Evolutionary conservation across 75 land plant species (phyloP), one percentile per base, ranked within the genome.

Genomic region (Picea glauca): DNA sequence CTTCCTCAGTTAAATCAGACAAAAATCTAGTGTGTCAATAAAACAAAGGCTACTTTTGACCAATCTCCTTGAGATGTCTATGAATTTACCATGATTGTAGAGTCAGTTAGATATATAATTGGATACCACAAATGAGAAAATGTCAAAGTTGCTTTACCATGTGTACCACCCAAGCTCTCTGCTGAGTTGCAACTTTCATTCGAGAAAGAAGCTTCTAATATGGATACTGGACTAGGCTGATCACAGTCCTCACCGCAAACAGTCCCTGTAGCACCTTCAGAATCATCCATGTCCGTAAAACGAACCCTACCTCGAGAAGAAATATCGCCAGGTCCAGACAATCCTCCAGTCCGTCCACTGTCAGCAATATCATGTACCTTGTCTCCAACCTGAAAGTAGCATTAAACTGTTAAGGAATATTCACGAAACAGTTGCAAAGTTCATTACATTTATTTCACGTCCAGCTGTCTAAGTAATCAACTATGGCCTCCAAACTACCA

Each of bases 161-260:
- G 73, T 50, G 62, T 40, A 81, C 78, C 75, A 14, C 74, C 92
- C n/a, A 62, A 65, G 50, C 79, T 83, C 50, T 83, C 86, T 13
- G 81, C 75, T 5, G 91, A 90, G 59, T 85, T 82, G 57, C 82
- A 80, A 73, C 92, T 87, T 3, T 86, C 86, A 73, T 77, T 90
- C 4, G 90, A 91, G 76, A 91, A 88, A 30, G 88, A 85, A 77
- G 87, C 90, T 57, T 84, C 90, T 77, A 91, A 82, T 79, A 91
- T 86, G 40, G 93, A 91, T 33, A 85, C 83, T 43, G 93, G 93
- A 61, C 93, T 91, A 11, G 74, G 62, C 57, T 77, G 88, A 63
- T 83, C 80, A 78, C 62, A 67, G 13, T 78, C 79, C 13, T 35
- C 63, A 58, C n/a, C 63, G 32, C 46, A 58, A 60, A 17, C 64